These are phyloP conservation scores for Tinospora cordifolia DNA, from an alignment of 164 flowering plant genomes.

Conservation along the genomic window DNA sequence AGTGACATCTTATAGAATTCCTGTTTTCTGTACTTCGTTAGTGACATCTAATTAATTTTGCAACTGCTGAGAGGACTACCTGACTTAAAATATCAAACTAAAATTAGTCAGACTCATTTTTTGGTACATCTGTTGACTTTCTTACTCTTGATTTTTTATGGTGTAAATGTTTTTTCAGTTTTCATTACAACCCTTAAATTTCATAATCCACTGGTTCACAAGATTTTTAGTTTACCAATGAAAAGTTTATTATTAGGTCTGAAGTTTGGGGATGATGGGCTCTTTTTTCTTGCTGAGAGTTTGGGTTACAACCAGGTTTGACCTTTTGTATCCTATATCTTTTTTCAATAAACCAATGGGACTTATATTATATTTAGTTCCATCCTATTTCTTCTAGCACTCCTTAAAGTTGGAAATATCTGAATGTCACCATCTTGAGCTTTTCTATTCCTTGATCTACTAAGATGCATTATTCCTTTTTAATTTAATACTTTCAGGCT, in stretches of 20 bases:
- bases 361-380: background rate
- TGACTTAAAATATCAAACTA: background rate
- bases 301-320: slow-evolving; percentile 80
- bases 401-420: too few relatives aligned
- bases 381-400: background rate
- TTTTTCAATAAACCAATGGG: slow-evolving; percentile 53
- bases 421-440: background rate
- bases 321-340: background rate
- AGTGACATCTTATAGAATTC: background rate
- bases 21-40: background rate
- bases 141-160: slow-evolving; percentile 1
- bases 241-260: slow-evolving; percentile 47
- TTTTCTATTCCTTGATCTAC: background rate
- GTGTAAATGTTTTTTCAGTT: background rate
- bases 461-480: background rate
- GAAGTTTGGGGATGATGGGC: slow-evolving; percentile 91
- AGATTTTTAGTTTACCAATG: background rate
- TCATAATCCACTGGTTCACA: background rate
- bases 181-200: background rate
- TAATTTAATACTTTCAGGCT: slow-evolving; percentile 34
- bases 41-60: background rate
- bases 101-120: background rate
- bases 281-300: slow-evolving; percentile 91
- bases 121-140: background rate
- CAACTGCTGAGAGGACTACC: background rate